phyloP scores from a whole-genome alignment of 2,329 filamentous ascomycete species.

The Xylaria sp. region DNA sequence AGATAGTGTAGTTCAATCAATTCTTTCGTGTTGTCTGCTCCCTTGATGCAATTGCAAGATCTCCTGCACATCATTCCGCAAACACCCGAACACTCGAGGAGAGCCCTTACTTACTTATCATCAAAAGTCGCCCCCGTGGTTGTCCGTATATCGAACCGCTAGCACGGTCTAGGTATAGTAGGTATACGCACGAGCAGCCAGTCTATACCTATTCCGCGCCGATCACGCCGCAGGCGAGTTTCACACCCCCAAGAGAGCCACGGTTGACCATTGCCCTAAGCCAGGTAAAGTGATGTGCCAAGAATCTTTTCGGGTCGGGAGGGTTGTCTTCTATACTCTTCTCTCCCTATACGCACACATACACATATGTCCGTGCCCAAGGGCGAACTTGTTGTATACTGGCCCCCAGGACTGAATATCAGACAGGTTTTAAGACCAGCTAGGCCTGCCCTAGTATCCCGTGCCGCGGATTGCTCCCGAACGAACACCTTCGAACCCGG shows the following conservation, averaged over 20 bases:
- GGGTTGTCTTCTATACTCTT: not conserved
- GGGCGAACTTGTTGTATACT: not conserved
- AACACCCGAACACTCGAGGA: too few relatives aligned
- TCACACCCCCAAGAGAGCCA: conserved; percentile 15
- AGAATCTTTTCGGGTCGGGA: conserved; percentile 1
- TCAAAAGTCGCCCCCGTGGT: too few relatives aligned
- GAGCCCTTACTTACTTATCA: too few relatives aligned
- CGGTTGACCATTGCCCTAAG: not conserved
- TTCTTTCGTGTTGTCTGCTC: too few relatives aligned
- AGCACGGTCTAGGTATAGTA: not conserved
- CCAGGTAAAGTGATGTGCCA: conserved; percentile 6
- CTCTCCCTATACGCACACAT: not conserved
- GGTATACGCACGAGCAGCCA: conserved; percentile 9
- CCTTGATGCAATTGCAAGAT: too few relatives aligned
- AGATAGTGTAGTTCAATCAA: too few relatives aligned
- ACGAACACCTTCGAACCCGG: not conserved
- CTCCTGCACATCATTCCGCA: too few relatives aligned
- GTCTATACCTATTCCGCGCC: conserved; percentile 5
- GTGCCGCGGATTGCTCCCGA: not conserved
- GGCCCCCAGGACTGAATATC: conserved; percentile 1
- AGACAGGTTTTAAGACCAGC: conserved; percentile 3
- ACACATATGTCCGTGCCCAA: not conserved
- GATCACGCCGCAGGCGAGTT: conserved; percentile 25
- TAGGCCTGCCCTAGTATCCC: not conserved
- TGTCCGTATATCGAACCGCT: not conserved